Evolutionary conservation across 352 stramenopile genomes (phyloP).

Genomic region (Globisporangium abappressorium): DNA sequence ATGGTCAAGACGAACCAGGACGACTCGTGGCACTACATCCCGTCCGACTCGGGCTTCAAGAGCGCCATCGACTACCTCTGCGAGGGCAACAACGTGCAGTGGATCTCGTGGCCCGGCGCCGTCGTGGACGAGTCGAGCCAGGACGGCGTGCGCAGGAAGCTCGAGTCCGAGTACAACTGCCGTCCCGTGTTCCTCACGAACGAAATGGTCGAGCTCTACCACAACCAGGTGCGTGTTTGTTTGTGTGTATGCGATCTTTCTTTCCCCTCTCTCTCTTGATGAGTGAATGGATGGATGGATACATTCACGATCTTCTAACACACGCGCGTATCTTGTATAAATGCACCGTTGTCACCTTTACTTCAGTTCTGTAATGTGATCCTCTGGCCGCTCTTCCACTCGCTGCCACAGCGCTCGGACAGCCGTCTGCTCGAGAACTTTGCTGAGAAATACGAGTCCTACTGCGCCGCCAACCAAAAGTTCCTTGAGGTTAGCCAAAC

Average conservation of each 20-base stretch:
- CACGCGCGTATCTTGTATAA: neutral
- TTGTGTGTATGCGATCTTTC: neutral
- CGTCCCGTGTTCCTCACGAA: slow-evolving; percentile 80
- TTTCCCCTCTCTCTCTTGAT: neutral
- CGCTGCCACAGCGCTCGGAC: slow-evolving; percentile 75
- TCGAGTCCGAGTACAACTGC: slow-evolving; percentile 83
- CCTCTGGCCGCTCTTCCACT: slow-evolving; percentile 90
- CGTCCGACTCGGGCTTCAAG: slow-evolving; percentile 60
- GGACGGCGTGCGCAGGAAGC: slow-evolving; percentile 63
- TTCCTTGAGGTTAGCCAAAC: slow-evolving; percentile 62
- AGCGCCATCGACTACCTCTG: slow-evolving; percentile 75
- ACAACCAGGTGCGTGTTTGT: slow-evolving; percentile 50
- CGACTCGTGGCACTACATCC: slow-evolving; percentile 74
- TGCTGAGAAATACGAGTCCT: slow-evolving; percentile 84
- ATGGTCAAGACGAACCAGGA: slow-evolving; percentile 71
- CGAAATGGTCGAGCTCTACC: slow-evolving; percentile 81
- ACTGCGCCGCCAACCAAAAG: slow-evolving; percentile 84
- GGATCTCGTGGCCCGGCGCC: slow-evolving; percentile 87
- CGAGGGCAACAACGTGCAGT: slow-evolving; percentile 82
- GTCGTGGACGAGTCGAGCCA: slow-evolving; percentile 79
- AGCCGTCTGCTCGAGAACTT: slow-evolving; percentile 79
- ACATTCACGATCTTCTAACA: neutral
- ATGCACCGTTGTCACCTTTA: neutral
- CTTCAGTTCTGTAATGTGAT: slow-evolving; percentile 86
- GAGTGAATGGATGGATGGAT: neutral